phyloP scores from a whole-genome alignment of 2,329 filamentous ascomycete species.

The Cladosporium cucumerinum region DNA sequence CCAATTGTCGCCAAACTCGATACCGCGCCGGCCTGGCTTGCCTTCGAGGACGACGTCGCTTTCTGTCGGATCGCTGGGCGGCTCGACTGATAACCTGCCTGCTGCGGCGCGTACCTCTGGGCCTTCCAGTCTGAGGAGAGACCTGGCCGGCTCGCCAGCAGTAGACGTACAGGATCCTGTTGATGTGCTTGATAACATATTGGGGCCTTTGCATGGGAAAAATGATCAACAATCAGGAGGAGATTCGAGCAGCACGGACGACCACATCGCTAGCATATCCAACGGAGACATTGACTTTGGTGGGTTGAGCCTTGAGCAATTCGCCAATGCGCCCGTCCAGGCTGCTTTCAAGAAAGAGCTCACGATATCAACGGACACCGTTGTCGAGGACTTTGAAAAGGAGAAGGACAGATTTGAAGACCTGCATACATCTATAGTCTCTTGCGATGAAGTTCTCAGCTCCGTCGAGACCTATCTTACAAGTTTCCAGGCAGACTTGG shows the following conservation, averaged over 20 bases:
- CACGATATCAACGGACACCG: slow-evolving; percentile 20
- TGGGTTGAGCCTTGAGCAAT: slow-evolving; percentile 70
- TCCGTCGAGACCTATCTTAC: slow-evolving; percentile 91
- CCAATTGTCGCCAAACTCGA: slow-evolving; percentile 65
- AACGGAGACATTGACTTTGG: slow-evolving; percentile 73
- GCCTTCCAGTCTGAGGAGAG: slow-evolving; percentile 65
- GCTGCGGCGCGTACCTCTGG: slow-evolving; percentile 62
- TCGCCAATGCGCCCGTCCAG: slow-evolving; percentile 46
- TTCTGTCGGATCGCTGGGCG: slow-evolving; percentile 68
- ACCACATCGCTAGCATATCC: slow-evolving; percentile 47
- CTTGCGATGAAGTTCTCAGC: slow-evolving; percentile 88
- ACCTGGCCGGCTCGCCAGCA: slow-evolving; percentile 47
- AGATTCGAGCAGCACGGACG: neutral
- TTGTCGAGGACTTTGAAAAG: slow-evolving; percentile 58
- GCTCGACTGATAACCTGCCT: slow-evolving; percentile 73
- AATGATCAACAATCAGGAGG: neutral
- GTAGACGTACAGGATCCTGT: slow-evolving; percentile 65
- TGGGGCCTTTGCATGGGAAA: slow-evolving; percentile 40
- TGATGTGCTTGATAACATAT: slow-evolving; percentile 62
- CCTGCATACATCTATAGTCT: slow-evolving; percentile 79
- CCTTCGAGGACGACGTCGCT: slow-evolving; percentile 72
- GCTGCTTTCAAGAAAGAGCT: slow-evolving; percentile 28
- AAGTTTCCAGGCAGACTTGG: slow-evolving; percentile 90
- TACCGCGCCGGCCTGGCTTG: slow-evolving; percentile 64
- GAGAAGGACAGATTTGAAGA: slow-evolving; percentile 86